These are phyloP conservation scores for Xylaria digitata DNA, from an alignment of 2,329 filamentous ascomycete species.

Conservation along the genomic window DNA sequence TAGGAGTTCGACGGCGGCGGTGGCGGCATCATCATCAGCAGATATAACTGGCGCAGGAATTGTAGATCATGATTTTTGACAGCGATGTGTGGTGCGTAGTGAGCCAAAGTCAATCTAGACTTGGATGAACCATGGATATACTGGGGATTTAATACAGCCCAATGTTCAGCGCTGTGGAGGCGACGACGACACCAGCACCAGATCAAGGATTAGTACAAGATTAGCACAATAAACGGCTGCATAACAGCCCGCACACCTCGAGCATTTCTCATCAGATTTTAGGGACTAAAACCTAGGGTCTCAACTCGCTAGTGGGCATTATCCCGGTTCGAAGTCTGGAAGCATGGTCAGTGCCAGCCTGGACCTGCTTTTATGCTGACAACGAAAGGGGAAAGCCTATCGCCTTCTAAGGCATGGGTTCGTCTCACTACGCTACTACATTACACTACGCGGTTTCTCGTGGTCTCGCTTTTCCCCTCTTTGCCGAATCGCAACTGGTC, in stretches of 20 bases:
- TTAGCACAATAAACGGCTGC: conserved; percentile 20
- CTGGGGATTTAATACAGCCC: conserved; percentile 2
- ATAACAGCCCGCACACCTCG: conserved; percentile 29
- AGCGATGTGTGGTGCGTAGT: conserved; percentile 11
- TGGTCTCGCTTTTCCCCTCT: neutral
- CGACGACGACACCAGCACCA: conserved; percentile 13
- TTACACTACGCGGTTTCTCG: neutral
- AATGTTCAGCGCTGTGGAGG: conserved; percentile 20
- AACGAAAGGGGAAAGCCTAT: conserved; percentile 10
- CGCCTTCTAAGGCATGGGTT: conserved; percentile 21
- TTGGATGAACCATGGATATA: conserved; percentile 26
- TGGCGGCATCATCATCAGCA: conserved; percentile 6
- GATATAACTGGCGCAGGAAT: conserved; percentile 18
- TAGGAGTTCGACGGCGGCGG: neutral
- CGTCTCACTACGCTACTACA: conserved; percentile 28
- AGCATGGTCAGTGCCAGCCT: conserved; percentile 26
- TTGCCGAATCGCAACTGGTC: neutral
- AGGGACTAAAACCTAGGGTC: neutral
- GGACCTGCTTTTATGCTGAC: conserved; percentile 13
- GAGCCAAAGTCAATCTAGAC: conserved; percentile 6
- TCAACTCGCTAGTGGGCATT: neutral
- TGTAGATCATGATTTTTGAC: conserved; percentile 35
- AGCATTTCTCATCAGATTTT: conserved; percentile 11
- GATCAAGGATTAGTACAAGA: conserved; percentile 5
- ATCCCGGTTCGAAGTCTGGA: conserved; percentile 18